Conservation (phyloP, 768 basidiomycete species). For the Boletales sp. region DNA sequence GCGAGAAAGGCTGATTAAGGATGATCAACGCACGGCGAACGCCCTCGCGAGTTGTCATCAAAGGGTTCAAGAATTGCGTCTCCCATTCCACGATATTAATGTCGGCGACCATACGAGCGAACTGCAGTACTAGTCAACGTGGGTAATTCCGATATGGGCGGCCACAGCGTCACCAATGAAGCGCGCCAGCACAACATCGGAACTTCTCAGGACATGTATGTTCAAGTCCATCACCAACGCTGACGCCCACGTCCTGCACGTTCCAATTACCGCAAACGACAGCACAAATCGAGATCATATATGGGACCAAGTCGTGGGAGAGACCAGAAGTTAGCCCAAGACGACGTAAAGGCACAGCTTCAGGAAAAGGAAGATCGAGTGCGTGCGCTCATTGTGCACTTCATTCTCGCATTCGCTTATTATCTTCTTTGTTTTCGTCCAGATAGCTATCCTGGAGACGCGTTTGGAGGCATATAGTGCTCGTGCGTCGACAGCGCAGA, state of each 20-base stretch:
- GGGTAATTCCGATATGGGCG: too few species aligned
- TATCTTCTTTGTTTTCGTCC: background rate
- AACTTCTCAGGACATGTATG: constrained; percentile 6
- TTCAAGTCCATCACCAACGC: background rate
- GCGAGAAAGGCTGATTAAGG: constrained; percentile 84
- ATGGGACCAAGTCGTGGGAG: constrained; percentile 25
- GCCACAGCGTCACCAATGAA: background rate
- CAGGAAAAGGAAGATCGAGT: constrained; percentile 29
- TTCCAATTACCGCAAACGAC: background rate
- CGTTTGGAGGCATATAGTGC: constrained; percentile 36
- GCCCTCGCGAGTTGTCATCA: background rate
- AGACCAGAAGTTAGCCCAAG: constrained; percentile 17
- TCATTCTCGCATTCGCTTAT: background rate
- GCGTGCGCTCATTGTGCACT: background rate
- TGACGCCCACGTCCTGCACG: constrained; percentile 4
- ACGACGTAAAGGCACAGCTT: constrained; percentile 15
- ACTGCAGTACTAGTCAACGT: too few species aligned
- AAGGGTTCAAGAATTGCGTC: constrained; percentile 23
- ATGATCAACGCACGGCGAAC: constrained; percentile 64
- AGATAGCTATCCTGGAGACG: constrained; percentile 30
- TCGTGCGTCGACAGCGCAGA: constrained; percentile 40
- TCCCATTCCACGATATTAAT: constrained; percentile 19
- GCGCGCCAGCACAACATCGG: background rate
- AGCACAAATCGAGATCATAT: background rate
- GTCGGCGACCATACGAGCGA: constrained; percentile 5